Percentiles rank a stretch among this genome's conserved stretches.
phyloP scores from a whole-genome alignment of 805 yeast genomes.

The Pichia phayaonensis region DNA sequence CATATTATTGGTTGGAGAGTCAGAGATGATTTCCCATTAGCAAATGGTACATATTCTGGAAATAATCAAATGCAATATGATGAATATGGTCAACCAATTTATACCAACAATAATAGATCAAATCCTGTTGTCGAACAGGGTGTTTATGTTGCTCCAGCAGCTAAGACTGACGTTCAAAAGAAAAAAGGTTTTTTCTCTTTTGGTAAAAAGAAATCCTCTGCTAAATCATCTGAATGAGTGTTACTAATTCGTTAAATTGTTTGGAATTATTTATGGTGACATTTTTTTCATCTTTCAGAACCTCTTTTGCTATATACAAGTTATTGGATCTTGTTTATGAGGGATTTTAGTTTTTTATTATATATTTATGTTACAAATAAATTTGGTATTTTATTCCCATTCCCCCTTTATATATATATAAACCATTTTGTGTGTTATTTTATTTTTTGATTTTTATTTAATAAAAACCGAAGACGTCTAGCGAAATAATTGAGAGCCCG shows the following conservation, averaged over 20 bases:
- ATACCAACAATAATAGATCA: conserved; percentile 20
- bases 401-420: not conserved
- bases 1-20: conserved; percentile 78
- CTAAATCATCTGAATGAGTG: not conserved
- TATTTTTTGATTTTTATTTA: too few relatives aligned
- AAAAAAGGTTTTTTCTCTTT: conserved; percentile 81
- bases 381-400: not conserved
- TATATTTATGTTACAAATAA: not conserved
- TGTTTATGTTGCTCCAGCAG: conserved; percentile 44
- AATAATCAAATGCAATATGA: conserved; percentile 26
- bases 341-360: not conserved
- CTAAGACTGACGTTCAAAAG: conserved; percentile 43
- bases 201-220: conserved; percentile 26
- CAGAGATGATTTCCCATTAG: conserved; percentile 65
- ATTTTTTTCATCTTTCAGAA: not conserved
- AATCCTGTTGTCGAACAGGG: conserved; percentile 20
- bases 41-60: conserved; percentile 31
- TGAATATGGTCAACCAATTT: conserved; percentile 33
- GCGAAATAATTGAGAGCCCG: not conserved
- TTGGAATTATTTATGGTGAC: not conserved
- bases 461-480: not conserved
- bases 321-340: not conserved
- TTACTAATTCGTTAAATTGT: not conserved
- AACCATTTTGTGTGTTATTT: not conserved
- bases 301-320: not conserved